Evolutionary conservation across 257 asterid genomes (phyloP), one percentile per base, ranked within the genome.

Genomic region (Fraxinus quadrangulata): DNA sequence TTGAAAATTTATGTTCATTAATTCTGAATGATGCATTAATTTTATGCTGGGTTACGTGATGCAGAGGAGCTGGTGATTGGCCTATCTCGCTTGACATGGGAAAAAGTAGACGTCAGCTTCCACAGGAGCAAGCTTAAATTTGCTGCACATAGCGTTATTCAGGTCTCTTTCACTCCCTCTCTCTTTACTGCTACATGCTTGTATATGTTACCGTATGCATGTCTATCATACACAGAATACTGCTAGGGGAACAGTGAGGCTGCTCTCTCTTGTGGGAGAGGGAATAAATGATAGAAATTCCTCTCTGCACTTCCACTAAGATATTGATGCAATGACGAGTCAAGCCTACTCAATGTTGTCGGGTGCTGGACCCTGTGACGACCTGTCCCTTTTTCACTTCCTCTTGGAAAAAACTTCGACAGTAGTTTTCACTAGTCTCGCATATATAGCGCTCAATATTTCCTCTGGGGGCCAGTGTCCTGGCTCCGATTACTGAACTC

Each of bases 41-140:
- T 56, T 76, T 67, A 19, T 61, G 71, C 8, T 54, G 84, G 70
- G 24, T 73, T 70, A 17, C 73, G 30, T 36, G 24, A 70, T 81
- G 61, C 94, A 96, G 99, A 89, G 90, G 92, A 90, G 83, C 82
- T 93, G 63, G 84, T 96, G 72, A 93, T 82, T n/a, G 94, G 94
- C 23, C 91, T 96, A 34, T 90, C 97, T 80, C 91, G 94, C 63
- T 82, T 96, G 75, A 80, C 99, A 11, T 96, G 99, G 99, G 99
- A 96, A 89, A 96, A 96, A 87, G 96, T 96, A 71, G 99, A 96
- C 40, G 94, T 93, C 74, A 96, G 99, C 87, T 96, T 96, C 83
- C 98, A 93, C 78, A 82, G 72, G 33, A 93, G 99, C 91, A 84
- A 84, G 86, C 71, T 86, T 72, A 90, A 89, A 80, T 92, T 84